Evolutionary conservation across 1,284 basidiomycete genomes (phyloP), one percentile per base, ranked within the genome.

Genomic region (Peniophora sp.): DNA sequence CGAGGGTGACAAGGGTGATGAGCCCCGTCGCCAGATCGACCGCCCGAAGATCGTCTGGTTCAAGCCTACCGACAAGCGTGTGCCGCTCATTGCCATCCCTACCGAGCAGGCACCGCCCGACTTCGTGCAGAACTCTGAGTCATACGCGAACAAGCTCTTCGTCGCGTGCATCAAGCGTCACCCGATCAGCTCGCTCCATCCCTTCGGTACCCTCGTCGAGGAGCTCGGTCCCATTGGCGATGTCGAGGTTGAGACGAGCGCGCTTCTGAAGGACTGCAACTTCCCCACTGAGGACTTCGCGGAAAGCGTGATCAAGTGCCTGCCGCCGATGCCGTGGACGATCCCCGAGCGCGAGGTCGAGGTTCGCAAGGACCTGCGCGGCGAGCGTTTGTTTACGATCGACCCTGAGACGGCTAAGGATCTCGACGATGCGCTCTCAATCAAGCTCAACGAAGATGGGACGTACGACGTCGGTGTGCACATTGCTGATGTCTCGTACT

Each of bases 21-120:
- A 91, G 60, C 85, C 87, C 39, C 78, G 85, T 56, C 81, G 86
- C 39, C 79, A 85, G 6, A 82, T 89, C 47, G 90, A 93, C 67
- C 86, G 95, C 43, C 97, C 96, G 58, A 99, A 97, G 78, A 99
- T 99, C 60, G 94, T 99, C 50, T 99, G 97, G 97, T 98, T 99
- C 79, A 96, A 98, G 70, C 97, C 97, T 2, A 97, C 96, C 35
- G 95, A 98, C 77, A 99, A 99, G 73, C 90, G 97, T 56, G 97
- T 99, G 3, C 97, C 97, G 48, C 79, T 99, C 44, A 98, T 99
- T 63, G 97, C 97, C 50, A 99, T 99, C 59, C 97, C 96, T n/a
- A 97, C 93, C 12, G 97, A 99, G 64, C 97, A 99, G 71, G 96
- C 97, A 0, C 97, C 97, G 3, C 79, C 78, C 14, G 96, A 98